phyloP scores from a whole-genome alignment of 768 basidiomycete species.

The Piloderma croceum region DNA sequence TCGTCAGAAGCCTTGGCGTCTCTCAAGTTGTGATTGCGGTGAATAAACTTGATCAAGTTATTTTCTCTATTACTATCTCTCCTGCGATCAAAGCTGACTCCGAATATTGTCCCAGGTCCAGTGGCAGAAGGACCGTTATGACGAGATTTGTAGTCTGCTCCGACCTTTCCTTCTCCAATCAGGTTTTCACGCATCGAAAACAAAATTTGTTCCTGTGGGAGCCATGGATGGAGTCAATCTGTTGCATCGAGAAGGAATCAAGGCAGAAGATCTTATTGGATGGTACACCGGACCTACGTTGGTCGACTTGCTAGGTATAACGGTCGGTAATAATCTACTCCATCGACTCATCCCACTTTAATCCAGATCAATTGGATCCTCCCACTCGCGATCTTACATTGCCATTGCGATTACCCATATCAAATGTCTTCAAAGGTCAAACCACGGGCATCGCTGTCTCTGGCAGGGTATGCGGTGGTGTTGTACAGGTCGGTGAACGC shows the following conservation, averaged over 20 bases:
- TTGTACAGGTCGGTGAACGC: slow-evolving; percentile 89
- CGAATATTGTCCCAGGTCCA: slow-evolving; percentile 54
- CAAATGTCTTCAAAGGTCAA: slow-evolving; percentile 92
- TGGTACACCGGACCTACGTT: slow-evolving; percentile 91
- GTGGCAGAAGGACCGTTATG: slow-evolving; percentile 80
- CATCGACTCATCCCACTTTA: background rate
- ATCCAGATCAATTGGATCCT: slow-evolving; percentile 71
- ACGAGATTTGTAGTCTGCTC: slow-evolving; percentile 72
- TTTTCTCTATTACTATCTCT: slow-evolving; percentile 13
- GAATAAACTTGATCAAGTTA: slow-evolving; percentile 91
- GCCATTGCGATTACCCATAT: slow-evolving; percentile 82
- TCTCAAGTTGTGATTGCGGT: slow-evolving; percentile 86
- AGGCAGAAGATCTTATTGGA: slow-evolving; percentile 39
- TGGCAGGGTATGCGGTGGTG: slow-evolving; percentile 80
- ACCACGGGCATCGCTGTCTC: slow-evolving; percentile 72
- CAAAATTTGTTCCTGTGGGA: slow-evolving; percentile 80
- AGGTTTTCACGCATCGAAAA: slow-evolving; percentile 77
- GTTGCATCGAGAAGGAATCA: slow-evolving; percentile 41
- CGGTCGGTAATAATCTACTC: background rate
- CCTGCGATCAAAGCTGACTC: background rate
- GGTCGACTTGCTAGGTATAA: slow-evolving; percentile 72
- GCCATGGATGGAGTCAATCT: slow-evolving; percentile 91
- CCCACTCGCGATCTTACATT: slow-evolving; percentile 71
- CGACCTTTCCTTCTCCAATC: slow-evolving; percentile 81
- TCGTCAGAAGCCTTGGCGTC: slow-evolving; percentile 90